phyloP scores from a whole-genome alignment of 169 alveolate genomes.

The Ichthyophthirius multifiliis region DNA sequence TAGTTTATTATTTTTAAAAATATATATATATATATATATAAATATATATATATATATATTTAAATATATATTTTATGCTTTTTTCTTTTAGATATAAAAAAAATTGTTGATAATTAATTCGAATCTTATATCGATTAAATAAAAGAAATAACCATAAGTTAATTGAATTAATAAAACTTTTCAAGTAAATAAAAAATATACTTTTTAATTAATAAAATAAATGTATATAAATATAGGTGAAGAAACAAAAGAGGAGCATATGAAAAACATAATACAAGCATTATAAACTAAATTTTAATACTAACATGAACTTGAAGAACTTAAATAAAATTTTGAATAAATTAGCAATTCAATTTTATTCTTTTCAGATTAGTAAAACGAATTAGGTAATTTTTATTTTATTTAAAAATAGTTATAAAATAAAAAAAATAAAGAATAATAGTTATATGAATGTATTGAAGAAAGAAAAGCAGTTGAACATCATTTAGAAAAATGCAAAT shows the following conservation, averaged over 20 bases:
- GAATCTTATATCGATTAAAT: constrained; percentile 20
- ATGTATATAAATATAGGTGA: too few relatives aligned
- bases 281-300: constrained; percentile 32
- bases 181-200: not conserved
- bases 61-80: not conserved
- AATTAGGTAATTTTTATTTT: not conserved
- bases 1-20: too few relatives aligned
- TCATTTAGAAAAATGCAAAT: constrained; percentile 54
- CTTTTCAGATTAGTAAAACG: not conserved
- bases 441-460: not conserved
- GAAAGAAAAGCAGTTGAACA: constrained; percentile 29
- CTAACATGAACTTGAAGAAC: constrained; percentile 39
- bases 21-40: too few relatives aligned
- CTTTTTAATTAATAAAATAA: not conserved
- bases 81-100: constrained; percentile 9
- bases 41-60: not conserved
- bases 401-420: too few relatives aligned
- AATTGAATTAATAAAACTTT: not conserved
- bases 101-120: constrained; percentile 9
- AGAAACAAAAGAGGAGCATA: constrained; percentile 5
- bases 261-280: constrained; percentile 7
- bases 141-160: constrained; percentile 12
- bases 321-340: constrained; percentile 43
- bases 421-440: not conserved
- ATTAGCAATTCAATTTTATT: constrained; percentile 2